Evolutionary conservation across 2,329 filamentous ascomycete genomes (phyloP).

Genomic region (Claviceps pazoutovae): DNA sequence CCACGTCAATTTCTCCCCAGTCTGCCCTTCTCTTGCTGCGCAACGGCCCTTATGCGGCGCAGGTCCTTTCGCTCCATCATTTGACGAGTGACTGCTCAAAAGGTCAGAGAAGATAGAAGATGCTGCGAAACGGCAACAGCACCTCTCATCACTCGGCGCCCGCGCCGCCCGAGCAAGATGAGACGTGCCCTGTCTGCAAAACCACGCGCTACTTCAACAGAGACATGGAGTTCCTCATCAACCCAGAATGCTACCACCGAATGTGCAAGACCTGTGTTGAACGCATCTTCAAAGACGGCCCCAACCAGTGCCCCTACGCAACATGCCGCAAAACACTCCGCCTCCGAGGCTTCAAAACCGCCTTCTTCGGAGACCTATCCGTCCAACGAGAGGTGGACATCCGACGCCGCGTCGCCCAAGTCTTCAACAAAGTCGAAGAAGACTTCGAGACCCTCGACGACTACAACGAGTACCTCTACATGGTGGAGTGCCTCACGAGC

Average conservation of each 20-base stretch:
- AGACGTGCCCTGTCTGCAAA: slow-evolving; percentile 96
- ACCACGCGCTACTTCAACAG: slow-evolving; percentile 90
- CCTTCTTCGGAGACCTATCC: slow-evolving; percentile 78
- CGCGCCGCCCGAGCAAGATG: slow-evolving; percentile 26
- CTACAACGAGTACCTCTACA: slow-evolving; percentile 91
- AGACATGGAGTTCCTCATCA: slow-evolving; percentile 89
- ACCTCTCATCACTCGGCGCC: slow-evolving; percentile 8
- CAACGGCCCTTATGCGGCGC: neutral
- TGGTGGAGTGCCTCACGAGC: slow-evolving; percentile 79
- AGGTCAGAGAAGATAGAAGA: slow-evolving; percentile 2
- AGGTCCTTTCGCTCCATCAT: too few species aligned
- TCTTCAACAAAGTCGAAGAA: slow-evolving; percentile 80
- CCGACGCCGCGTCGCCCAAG: slow-evolving; percentile 58
- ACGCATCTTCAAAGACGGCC: slow-evolving; percentile 83
- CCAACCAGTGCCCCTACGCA: slow-evolving; percentile 82
- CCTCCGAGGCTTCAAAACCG: slow-evolving; percentile 67
- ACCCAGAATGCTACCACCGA: slow-evolving; percentile 96
- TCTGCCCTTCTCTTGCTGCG: neutral
- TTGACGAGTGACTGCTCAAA: too few species aligned
- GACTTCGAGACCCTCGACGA: slow-evolving; percentile 76
- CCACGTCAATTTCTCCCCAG: neutral
- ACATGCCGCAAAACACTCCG: slow-evolving; percentile 79
- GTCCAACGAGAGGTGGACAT: slow-evolving; percentile 94
- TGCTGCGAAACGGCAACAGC: slow-evolving; percentile 18
- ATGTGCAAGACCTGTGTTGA: slow-evolving; percentile 97